Evolutionary conservation across 2,329 filamentous ascomycete genomes (phyloP), one percentile per base, ranked within the genome.

Genomic region (Gliomastix tumulicola): DNA sequence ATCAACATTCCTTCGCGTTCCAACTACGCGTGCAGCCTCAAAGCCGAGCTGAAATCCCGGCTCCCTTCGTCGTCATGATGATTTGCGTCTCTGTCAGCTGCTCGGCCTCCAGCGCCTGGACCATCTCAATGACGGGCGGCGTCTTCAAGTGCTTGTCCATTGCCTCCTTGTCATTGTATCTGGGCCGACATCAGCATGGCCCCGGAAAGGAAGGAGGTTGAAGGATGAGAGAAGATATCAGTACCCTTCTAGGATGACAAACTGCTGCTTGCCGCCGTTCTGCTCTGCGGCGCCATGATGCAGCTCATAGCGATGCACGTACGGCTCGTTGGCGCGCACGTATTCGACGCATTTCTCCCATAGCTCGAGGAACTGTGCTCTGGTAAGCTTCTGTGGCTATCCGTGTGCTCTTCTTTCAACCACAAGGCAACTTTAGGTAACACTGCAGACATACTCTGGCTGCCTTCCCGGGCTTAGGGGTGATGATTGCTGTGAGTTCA

Each of bases 211-310:
- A 28, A 25, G 17, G 33, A 22, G 35, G 38, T 27, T 36, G 22
- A 11, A 10, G 5, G 11, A 23, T n/a, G 12, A 18, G 18, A 30
- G 43, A 36, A n/a, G n/a, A n/a, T n/a, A n/a, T n/a, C n/a, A n/a
- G 41, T 42, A 53, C 52, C 45, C 47, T 39, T 53, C 50, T 11
- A 50, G 40, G 28, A 48, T 36, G 21, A 55, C 39, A 35, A 51
- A 47, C 34, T 51, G 45, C 21, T 49, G 40, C 13, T 47, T 45
- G 28, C 44, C 43, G 28, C 44, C 43, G 19, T 48, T 49, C 20
- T 46, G 38, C 34, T 50, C 45, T 8, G 42, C 40, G 22, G 47
- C 41, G 15, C 45, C 47, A 22, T 44, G 39, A 32, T 51, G 53
- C 33, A 51, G 21, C 39, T 51, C 45, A 21, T 49, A 54, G 13